A percentile compares a stretch with the other conserved stretches of the same genome.
Evolutionary conservation across 73 alveolate species (phyloP).

Genomic region (Loxodes magnus): DNA sequence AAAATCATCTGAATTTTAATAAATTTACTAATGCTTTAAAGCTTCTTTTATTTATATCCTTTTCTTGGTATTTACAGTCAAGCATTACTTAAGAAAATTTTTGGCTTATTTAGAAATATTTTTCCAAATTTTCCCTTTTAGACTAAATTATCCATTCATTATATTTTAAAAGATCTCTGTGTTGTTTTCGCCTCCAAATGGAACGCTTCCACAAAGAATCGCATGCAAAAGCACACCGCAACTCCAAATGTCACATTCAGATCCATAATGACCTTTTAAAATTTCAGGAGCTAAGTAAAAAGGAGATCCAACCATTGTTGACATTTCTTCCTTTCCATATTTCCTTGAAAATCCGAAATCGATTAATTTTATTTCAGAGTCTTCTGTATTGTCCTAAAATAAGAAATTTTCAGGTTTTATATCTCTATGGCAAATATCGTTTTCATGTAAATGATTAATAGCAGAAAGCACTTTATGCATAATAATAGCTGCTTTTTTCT

Average conservation of each 20-base stretch:
- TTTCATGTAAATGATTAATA: constrained; percentile 38
- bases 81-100: constrained; percentile 31
- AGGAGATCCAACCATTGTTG: constrained; percentile 2
- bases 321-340: background rate
- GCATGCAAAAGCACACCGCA: constrained; percentile 13
- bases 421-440: constrained; percentile 59
- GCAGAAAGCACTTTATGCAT: constrained; percentile 40
- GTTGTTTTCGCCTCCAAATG: constrained; percentile 46
- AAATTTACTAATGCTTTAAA: too few species aligned
- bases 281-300: background rate
- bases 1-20: background rate
- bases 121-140: constrained; percentile 15
- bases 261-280: background rate
- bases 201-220: constrained; percentile 45
- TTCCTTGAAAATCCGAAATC: constrained; percentile 20
- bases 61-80: constrained; percentile 15
- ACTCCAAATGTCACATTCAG: background rate
- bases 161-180: constrained; percentile 34
- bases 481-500: background rate
- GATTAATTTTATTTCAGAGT: constrained; percentile 16
- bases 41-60: constrained; percentile 36
- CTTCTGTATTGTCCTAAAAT: constrained; percentile 16
- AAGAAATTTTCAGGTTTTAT: constrained; percentile 68
- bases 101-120: constrained; percentile 34
- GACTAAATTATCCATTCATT: constrained; percentile 16